phyloP scores from a whole-genome alignment of 768 basidiomycete species.

The Lactifluus piperatus region DNA sequence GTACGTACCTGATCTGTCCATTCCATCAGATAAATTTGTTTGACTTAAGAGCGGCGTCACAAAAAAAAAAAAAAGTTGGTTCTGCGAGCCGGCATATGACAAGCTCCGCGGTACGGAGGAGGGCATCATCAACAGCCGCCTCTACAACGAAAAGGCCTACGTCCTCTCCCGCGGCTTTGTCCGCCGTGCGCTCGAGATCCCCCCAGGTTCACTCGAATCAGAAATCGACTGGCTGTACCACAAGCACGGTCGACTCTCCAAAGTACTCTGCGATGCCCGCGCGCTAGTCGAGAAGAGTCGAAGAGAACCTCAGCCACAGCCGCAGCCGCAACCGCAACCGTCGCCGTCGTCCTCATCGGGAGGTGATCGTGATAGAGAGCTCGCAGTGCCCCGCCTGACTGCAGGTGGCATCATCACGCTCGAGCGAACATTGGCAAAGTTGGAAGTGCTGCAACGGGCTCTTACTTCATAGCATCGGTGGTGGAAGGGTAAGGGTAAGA shows the following conservation, averaged over 20 bases:
- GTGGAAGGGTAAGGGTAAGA: neutral
- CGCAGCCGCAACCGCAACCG: neutral
- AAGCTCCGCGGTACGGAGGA: conserved; percentile 87
- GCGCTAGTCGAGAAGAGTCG: conserved; percentile 63
- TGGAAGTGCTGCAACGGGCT: conserved; percentile 37
- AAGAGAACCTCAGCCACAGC: neutral
- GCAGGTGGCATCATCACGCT: conserved; percentile 73
- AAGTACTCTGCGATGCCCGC: conserved; percentile 57
- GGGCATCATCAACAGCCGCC: conserved; percentile 80
- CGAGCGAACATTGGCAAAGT: conserved; percentile 61
- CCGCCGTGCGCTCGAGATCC: conserved; percentile 78
- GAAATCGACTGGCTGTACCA: conserved; percentile 75
- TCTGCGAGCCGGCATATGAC: conserved; percentile 89
- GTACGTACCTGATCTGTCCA: conserved; percentile 36
- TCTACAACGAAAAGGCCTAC: conserved; percentile 91
- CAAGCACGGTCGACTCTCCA: conserved; percentile 50
- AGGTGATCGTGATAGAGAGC: conserved; percentile 25
- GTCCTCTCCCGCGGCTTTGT: conserved; percentile 86
- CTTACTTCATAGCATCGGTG: neutral
- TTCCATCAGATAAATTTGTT: neutral
- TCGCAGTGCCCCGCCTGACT: conserved; percentile 67
- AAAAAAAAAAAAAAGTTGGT: conserved; percentile 45
- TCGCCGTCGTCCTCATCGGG: conserved; percentile 18
- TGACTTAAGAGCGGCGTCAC: neutral
- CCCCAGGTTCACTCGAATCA: conserved; percentile 56